These are phyloP conservation scores for Cystobasidium sp. DNA, from an alignment of 1,284 basidiomycete species.

Conservation along the genomic window DNA sequence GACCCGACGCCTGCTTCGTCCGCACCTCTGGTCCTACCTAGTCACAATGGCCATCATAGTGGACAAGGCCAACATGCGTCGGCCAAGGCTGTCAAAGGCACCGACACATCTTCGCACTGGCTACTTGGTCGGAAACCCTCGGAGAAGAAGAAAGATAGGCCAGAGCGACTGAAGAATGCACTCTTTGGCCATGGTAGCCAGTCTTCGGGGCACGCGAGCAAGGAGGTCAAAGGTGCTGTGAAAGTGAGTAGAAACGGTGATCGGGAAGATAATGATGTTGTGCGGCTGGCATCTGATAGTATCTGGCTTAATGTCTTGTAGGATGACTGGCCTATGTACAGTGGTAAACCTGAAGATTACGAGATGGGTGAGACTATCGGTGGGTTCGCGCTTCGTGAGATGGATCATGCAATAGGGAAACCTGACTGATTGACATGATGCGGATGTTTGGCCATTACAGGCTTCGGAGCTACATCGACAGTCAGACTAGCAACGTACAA, in stretches of 20 bases:
- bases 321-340: slow-evolving; percentile 83
- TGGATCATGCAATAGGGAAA: no score
- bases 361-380: slow-evolving; percentile 65
- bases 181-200: slow-evolving; percentile 8
- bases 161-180: slow-evolving; percentile 2
- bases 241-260: slow-evolving; percentile 10
- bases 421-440: no score
- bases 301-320: slow-evolving; percentile 68
- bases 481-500: slow-evolving; percentile 76
- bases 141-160: slow-evolving; percentile 29
- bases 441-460: slow-evolving; percentile 60
- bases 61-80: neutral
- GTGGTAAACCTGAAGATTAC: slow-evolving; percentile 73
- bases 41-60: neutral
- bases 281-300: neutral
- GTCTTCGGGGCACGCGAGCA: neutral
- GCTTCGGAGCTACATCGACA: slow-evolving; percentile 83
- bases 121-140: slow-evolving; percentile 3
- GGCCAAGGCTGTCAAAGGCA: neutral
- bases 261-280: neutral
- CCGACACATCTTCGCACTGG: slow-evolving; percentile 6
- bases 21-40: neutral
- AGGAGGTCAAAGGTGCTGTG: slow-evolving; percentile 36
- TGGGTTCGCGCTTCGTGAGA: neutral
- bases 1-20: neutral